Evolutionary conservation across 78 protist species (phyloP).

Genomic region (Dictyostelium capitatum): DNA sequence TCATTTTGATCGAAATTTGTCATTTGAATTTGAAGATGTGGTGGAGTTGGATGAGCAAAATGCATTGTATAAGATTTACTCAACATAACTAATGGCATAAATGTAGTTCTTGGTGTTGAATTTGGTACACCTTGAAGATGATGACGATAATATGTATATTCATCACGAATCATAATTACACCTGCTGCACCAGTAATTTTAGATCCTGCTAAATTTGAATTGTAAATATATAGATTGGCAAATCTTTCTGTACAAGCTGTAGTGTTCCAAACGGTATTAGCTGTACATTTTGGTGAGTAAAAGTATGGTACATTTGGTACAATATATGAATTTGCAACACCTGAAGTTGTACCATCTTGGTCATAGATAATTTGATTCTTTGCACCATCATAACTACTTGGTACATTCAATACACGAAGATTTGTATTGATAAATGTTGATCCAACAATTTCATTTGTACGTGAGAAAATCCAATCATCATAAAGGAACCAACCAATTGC

Average conservation of each 20-base stretch:
- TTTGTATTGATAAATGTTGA: background rate
- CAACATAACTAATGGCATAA: conserved; percentile 58
- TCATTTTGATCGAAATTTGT: conserved; percentile 66
- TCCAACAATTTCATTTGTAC: background rate
- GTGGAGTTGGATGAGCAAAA: conserved; percentile 55
- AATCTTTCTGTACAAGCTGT: conserved; percentile 22
- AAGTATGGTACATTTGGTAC: conserved; percentile 44
- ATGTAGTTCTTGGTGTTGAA: conserved; percentile 37
- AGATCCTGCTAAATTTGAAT: background rate
- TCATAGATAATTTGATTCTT: conserved; percentile 44
- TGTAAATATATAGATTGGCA: conserved; percentile 30
- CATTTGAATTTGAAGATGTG: conserved; percentile 44
- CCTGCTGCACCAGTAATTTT: conserved; percentile 25
- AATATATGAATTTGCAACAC: conserved; percentile 16
- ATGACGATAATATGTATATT: conserved; percentile 33
- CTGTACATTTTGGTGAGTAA: conserved; percentile 13
- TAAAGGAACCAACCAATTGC: conserved; percentile 58
- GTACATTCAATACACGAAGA: background rate
- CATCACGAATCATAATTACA: conserved; percentile 45
- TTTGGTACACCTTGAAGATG: conserved; percentile 54
- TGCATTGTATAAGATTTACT: conserved; percentile 74
- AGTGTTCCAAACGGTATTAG: conserved; percentile 31
- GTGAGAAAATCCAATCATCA: conserved; percentile 39
- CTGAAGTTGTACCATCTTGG: conserved; percentile 34
- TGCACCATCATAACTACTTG: conserved; percentile 33